Evolutionary conservation across 23 red algal genomes (phyloP), one percentile per base, ranked within the genome.

Genomic region (Gracilaria domingensis): DNA sequence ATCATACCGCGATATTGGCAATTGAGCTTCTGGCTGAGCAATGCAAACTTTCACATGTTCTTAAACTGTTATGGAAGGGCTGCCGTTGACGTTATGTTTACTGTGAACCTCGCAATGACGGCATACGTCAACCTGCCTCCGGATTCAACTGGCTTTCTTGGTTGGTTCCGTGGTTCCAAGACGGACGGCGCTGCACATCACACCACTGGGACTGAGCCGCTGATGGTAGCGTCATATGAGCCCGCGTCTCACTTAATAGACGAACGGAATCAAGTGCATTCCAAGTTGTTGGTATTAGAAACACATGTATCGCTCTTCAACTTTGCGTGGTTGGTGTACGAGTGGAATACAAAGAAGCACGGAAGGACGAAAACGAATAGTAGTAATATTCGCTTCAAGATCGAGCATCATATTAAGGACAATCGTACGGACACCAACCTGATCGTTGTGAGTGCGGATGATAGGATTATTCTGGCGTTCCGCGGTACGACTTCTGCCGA

Each of bases 391-490:
- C 51, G 45, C 0, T 78, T 78, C 51, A 53, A 55, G 18, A 55
- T 55, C 51, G 51, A 55, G 11, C 8, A 55, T 16, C 51, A 55
- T 55, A 55, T 55, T 16, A 55, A 18, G 51, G 33, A 75, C 38
- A n/a, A 44, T 7, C 51, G 20, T 6, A 89, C 86, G 20, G 86
- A 89, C 14, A 80, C 74, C 30, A 71, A 89, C 74, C 17, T 33
- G 61, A 71, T 89, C n/a, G 72, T 89, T 5, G 55, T 80, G 25
- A 75, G 80, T 34, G 69, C 42, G 30, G 49, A 47, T n/a, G 86
- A 89, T 59, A 48, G 86, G 6, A 82, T 89, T 35, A 73, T 89
- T 23, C 17, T 89, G 0, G 74, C 71, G 17, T 89, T 89, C 35
- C 40, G 55, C 16, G 86, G 86, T 20, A 80, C 86, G 50, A 89